Conservation (phyloP, 1,284 basidiomycete genomes). For the Tylopilus sp. region DNA sequence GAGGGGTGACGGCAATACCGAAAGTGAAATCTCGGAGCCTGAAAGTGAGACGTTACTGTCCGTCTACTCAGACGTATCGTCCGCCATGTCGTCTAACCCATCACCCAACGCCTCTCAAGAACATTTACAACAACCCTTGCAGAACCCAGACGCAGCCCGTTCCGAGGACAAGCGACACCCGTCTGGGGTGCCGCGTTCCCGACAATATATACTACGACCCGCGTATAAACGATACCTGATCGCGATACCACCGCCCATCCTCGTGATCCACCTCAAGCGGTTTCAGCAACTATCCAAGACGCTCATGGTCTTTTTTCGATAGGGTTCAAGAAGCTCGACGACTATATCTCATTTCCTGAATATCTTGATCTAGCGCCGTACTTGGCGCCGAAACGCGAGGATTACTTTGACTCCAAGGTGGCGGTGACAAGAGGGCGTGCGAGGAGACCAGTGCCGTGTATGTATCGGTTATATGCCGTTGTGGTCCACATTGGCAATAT, state of each 20-base stretch:
- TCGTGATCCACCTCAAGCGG: constrained; percentile 94
- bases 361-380: constrained; percentile 88
- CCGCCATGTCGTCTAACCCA: constrained; percentile 45
- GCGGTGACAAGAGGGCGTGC: constrained; percentile 45
- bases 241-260: constrained; percentile 85
- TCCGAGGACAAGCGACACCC: constrained; percentile 22
- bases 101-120: constrained; percentile 46
- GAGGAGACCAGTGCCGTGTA: constrained; percentile 60
- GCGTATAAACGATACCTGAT: constrained; percentile 97
- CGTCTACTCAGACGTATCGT: constrained; percentile 56
- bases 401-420: constrained; percentile 58
- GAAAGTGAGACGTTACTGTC: constrained; percentile 45
- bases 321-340: constrained; percentile 89
- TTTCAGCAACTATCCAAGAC: constrained; percentile 82
- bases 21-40: constrained; percentile 55
- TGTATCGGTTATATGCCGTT: constrained; percentile 84
- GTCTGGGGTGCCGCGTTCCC: constrained; percentile 52
- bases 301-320: constrained; percentile 67
- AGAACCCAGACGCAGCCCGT: neutral
- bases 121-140: constrained; percentile 27
- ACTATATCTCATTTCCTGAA: constrained; percentile 90
- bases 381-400: constrained; percentile 84
- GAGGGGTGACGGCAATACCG: constrained; percentile 50
- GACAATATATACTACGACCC: constrained; percentile 79
- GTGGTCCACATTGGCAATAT: constrained; percentile 94